Evolutionary conservation across 1,284 basidiomycete species (phyloP).

Genomic region (Vanrija pseudolonga): DNA sequence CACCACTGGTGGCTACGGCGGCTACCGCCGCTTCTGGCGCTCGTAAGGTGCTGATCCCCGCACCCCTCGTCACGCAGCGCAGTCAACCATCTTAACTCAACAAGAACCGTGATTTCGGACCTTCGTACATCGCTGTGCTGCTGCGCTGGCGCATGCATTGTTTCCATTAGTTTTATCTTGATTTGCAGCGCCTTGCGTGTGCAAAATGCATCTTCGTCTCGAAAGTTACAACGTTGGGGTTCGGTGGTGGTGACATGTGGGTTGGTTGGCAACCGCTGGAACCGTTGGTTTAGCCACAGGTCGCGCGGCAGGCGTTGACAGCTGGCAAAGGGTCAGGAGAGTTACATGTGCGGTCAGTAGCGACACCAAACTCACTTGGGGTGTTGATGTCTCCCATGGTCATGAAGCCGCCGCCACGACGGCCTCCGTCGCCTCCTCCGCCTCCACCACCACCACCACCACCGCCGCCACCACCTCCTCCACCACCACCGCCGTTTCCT

Average conservation of each 20-base stretch:
- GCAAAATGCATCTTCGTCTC: neutral
- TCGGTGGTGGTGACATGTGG: neutral
- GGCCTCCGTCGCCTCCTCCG: constrained; percentile 13
- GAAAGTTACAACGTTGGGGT: neutral
- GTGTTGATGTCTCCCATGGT: constrained; percentile 35
- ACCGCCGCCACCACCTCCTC: constrained; percentile 16
- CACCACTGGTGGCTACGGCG: neutral
- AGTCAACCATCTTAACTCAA: neutral
- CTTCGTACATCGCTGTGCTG: too few species aligned
- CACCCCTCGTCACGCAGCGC: neutral
- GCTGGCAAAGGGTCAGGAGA: constrained; percentile 17
- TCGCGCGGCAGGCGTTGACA: constrained; percentile 33
- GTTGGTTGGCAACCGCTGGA: too few species aligned
- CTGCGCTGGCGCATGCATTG: too few species aligned
- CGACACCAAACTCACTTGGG: constrained; percentile 28
- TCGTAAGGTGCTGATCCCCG: neutral
- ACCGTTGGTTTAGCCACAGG: constrained; percentile 31
- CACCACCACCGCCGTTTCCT: constrained; percentile 13
- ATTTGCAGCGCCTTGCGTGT: too few species aligned
- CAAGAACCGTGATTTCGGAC: too few species aligned
- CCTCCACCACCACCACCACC: constrained; percentile 15
- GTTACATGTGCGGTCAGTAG: neutral
- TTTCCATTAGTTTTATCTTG: too few species aligned
- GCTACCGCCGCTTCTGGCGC: neutral
- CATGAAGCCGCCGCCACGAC: constrained; percentile 35